Conservation (phyloP, 1,139 yeast genomes). For the Candida sanyaensis region DNA sequence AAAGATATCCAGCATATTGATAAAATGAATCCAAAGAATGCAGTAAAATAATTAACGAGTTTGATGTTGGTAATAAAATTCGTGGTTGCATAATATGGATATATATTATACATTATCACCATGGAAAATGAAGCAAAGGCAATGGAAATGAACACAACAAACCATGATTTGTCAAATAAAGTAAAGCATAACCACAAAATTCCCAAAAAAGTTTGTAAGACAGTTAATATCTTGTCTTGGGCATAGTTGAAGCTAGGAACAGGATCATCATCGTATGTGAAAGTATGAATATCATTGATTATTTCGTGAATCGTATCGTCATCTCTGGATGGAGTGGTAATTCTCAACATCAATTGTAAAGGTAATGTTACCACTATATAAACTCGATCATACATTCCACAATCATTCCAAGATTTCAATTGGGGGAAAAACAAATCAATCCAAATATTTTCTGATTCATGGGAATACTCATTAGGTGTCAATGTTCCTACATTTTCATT, state of each 20-base stretch:
- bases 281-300: slow-evolving; percentile 3
- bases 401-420: slow-evolving; percentile 12
- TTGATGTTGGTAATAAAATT: slow-evolving; percentile 10
- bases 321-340: slow-evolving; percentile 52
- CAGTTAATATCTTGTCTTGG: slow-evolving; percentile 16
- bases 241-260: slow-evolving; percentile 14
- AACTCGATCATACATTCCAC: slow-evolving; percentile 14
- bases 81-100: slow-evolving; percentile 6
- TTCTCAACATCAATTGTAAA: slow-evolving; percentile 40
- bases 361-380: slow-evolving; percentile 42
- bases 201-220: slow-evolving; percentile 22
- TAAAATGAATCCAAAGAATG: slow-evolving; percentile 63
- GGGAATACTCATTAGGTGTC: too few relatives aligned
- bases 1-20: slow-evolving; percentile 74
- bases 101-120: slow-evolving; percentile 9
- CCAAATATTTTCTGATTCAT: background rate
- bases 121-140: slow-evolving; percentile 13
- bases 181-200: slow-evolving; percentile 17
- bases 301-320: slow-evolving; percentile 12
- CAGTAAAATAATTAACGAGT: slow-evolving; percentile 30
- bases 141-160: slow-evolving; percentile 12
- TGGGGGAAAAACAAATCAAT: slow-evolving; percentile 25
- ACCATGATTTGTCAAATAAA: slow-evolving; percentile 3
- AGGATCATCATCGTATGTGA: background rate
- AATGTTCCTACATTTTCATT: slow-evolving; percentile 7